Conservation (phyloP, 2,329 filamentous ascomycete genomes). For the Alternaria panax region DNA sequence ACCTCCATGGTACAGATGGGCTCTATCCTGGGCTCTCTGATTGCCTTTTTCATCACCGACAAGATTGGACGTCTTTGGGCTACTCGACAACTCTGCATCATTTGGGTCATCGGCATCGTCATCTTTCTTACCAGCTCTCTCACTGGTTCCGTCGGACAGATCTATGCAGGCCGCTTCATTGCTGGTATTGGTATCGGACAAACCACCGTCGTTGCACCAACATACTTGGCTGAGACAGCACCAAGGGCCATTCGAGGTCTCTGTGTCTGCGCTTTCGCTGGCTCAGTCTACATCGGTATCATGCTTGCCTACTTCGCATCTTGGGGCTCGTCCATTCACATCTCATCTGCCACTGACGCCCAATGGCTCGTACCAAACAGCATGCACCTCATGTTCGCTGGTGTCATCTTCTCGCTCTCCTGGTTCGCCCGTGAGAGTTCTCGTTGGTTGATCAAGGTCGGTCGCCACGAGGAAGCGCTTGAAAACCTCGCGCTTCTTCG, state of each 20-base stretch:
- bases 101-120: conserved; percentile 53
- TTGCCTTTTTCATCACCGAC: conserved; percentile 62
- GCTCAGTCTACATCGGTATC: conserved; percentile 77
- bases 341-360: conserved; percentile 53
- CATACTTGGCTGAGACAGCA: conserved; percentile 77
- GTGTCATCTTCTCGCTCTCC: conserved; percentile 72
- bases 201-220: conserved; percentile 71
- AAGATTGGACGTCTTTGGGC: conserved; percentile 54
- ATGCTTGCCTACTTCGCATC: conserved; percentile 80
- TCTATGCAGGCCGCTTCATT: conserved; percentile 72
- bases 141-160: conserved; percentile 53
- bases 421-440: conserved; percentile 75
- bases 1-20: conserved; percentile 84
- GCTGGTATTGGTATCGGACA: conserved; percentile 71
- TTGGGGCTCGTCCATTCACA: conserved; percentile 61
- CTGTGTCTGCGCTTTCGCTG: conserved; percentile 74
- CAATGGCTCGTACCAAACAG: conserved; percentile 72
- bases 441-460: conserved; percentile 72
- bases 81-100: conserved; percentile 51
- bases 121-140: conserved; percentile 50
- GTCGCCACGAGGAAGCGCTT: conserved; percentile 66
- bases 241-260: conserved; percentile 74
- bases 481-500: conserved; percentile 65
- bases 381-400: conserved; percentile 79
- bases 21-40: conserved; percentile 73